phyloP scores from a whole-genome alignment of 2,329 filamentous ascomycete species.

The Paecilomyces dactylethromorphus region DNA sequence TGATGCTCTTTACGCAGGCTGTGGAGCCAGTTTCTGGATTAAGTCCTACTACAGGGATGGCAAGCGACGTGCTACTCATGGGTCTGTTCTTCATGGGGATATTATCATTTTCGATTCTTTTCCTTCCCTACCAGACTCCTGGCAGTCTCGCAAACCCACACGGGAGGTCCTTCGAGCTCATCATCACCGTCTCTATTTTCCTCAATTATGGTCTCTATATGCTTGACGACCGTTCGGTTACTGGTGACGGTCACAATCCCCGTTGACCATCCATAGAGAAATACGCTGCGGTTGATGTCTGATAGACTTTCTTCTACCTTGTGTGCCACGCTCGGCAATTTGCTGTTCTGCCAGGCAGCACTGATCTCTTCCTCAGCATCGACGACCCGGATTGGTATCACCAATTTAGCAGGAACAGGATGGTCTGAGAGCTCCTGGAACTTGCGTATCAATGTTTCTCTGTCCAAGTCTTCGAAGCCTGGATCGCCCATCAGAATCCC shows the following conservation, averaged over 20 bases:
- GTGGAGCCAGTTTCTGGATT: not conserved
- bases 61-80: not conserved
- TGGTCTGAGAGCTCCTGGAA: conserved; percentile 48
- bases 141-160: conserved; percentile 60
- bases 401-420: conserved; percentile 45
- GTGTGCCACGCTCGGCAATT: conserved; percentile 40
- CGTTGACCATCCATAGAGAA: conserved; percentile 63
- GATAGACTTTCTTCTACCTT: conserved; percentile 46
- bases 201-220: conserved; percentile 56
- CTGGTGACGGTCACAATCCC: conserved; percentile 62
- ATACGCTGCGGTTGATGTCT: conserved; percentile 61
- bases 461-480: conserved; percentile 23
- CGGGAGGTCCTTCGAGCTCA: conserved; percentile 50
- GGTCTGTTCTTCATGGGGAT: not conserved
- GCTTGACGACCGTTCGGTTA: conserved; percentile 61
- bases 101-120: conserved; percentile 37
- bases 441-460: conserved; percentile 24
- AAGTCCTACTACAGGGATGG: not conserved
- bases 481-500: conserved; percentile 51
- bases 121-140: conserved; percentile 63
- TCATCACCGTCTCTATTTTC: conserved; percentile 42
- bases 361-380: conserved; percentile 40
- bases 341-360: conserved; percentile 22
- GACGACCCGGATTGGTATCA: conserved; percentile 56
- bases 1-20: not conserved